Base-by-base conservation (phyloP, 192 early-diverging fungal genomes). In the Coemansia sp. region DNA sequence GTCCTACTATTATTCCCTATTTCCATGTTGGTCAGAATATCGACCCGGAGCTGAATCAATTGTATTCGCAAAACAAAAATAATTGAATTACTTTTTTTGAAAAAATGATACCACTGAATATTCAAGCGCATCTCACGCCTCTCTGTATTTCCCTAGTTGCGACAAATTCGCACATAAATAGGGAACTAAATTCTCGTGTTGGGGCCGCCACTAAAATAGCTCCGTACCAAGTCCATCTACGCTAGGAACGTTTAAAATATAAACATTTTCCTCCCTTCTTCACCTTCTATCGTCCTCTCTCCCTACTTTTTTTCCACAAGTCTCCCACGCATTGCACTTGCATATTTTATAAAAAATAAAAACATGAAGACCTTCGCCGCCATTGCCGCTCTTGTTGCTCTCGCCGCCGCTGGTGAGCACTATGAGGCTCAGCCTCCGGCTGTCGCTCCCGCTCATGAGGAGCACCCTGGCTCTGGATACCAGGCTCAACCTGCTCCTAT, bases 331-430 rank as follows among this genome's bases (percentile, higher is more conserved):
- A 44, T 44, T 16, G 38, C 38, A 2, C 14, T 44, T 44, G 38
- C 9, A 44, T 21, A 32, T n/a, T 9, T 18, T n/a, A 9, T n/a
- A 49, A 16, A 59, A 28, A 18, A 62, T 10, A 21, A n/a, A 44
- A 65, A 49, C 19, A 78, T 73, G 70, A 78, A 68, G 60, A 73
- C 66, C 31, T 49, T 62, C 41, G 55, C 70, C 19, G 76, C 76
- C 1, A 21, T 78, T 38, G 70, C 63, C 26, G 76, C 76, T 47
- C 62, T 78, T 58, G 56, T 68, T 31, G 76, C 66, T 38, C 31
- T 78, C 62, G 76, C 66, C 31, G 66, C 67, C 14, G 76, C 70
- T 34, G 74, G 69, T 25, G 74, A 71, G 21, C 65, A 71, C 34
- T 77, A 77, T 58, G 69, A 77, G 64, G 67, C 66, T 49, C 56